A percentile compares a stretch with the other conserved stretches of the same genome.
Conservation (phyloP, 257 asterid species). For the Verbena officinalis region DNA sequence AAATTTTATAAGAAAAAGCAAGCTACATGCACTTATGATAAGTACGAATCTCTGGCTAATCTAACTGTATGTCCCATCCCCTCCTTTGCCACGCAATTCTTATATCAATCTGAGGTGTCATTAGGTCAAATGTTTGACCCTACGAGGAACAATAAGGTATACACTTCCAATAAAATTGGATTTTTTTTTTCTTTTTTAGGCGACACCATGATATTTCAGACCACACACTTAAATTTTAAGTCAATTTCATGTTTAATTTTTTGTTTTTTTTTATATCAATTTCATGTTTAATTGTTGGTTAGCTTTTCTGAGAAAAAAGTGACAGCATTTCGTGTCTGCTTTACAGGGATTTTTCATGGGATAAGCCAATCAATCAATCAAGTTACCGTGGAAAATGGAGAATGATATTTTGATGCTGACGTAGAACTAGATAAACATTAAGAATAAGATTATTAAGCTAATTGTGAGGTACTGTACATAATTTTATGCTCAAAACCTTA, state of each 20-base stretch:
- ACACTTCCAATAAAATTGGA: constrained; percentile 12
- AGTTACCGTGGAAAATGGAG: constrained; percentile 39
- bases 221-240: too few species aligned
- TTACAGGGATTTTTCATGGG: constrained; percentile 3
- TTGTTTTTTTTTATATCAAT: too few species aligned
- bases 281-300: neutral
- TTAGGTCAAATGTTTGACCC: neutral
- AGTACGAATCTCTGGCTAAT: constrained; percentile 16
- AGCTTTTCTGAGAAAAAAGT: neutral
- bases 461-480: constrained; percentile 23
- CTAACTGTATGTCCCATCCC: neutral
- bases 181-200: neutral
- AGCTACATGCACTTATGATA: constrained; percentile 29
- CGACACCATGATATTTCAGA: neutral
- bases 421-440: constrained; percentile 27
- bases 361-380: constrained; percentile 15
- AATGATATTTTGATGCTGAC: constrained; percentile 37
- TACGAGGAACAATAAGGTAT: neutral
- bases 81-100: constrained; percentile 31
- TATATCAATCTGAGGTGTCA: constrained; percentile 29
- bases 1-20: too few species aligned
- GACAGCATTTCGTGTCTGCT: constrained; percentile 18
- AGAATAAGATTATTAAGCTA: too few species aligned
- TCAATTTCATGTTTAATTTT: neutral
- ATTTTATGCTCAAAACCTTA: constrained; percentile 2